Evolutionary conservation across 169 alveolate species (phyloP), one percentile per base, ranked within the genome.

Genomic region (Cryptosporidium ubiquitum): DNA sequence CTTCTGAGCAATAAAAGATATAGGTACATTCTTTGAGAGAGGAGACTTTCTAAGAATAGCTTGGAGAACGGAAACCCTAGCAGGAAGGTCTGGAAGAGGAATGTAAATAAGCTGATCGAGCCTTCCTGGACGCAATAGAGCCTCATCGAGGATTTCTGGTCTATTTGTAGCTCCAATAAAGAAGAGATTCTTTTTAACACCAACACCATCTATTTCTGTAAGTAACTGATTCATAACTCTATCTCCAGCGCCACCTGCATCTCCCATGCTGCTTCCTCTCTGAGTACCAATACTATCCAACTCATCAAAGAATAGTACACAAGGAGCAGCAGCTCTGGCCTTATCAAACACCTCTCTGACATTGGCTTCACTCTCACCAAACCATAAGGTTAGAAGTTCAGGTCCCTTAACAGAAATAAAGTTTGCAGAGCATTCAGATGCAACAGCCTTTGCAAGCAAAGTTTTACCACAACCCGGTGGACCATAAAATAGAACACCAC

Each of bases 391-490:
- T 84, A 98, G 93, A 64, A 98, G 94, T 94, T 99, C 99, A 18
- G 99, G 99, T 14, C 99, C 99, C 91, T 98, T 98, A 79, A 99
- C 97, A 29, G 99, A 97, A 31, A 99, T 97, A 95, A 99, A 99
- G 96, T 99, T 99, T 9, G 99, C 99, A 40, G 99, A 97, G 93
- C 99, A 98, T 92, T 98, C 99, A 52, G 97, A 97, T 44, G 99
- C 99, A 26, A 98, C 99, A 20, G 99, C 99, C 92, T 98, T 98
- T 42, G 99, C 99, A 86, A 98, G 91, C 61, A 98, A 93, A 35
- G 99, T 98, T 94, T 98, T 98, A 84, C 99, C 99, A 92, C 99
- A 98, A 49, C 99, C 99, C 60, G 99, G 99, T n/a, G 99, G 99
- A 16, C 99, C 99, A 93, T 99, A 99, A 95, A 99, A 99, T 26